These are phyloP conservation scores for Mytilinidion resinicola DNA, from an alignment of 495 filamentous ascomycete species.

Conservation along the genomic window DNA sequence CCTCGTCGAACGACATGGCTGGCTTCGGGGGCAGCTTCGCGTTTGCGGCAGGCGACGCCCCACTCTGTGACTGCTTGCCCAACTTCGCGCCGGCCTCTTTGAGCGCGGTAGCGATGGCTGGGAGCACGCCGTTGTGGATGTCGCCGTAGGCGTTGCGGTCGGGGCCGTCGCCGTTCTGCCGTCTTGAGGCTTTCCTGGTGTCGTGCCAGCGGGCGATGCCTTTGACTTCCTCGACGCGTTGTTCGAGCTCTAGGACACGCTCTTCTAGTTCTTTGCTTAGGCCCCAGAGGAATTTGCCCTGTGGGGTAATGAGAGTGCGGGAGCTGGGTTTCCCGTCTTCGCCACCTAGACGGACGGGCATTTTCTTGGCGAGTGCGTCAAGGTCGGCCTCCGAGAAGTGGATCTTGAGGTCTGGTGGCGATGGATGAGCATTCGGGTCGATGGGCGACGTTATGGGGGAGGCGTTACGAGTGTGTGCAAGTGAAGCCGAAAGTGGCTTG, in stretches of 20 bases:
- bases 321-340: constrained; percentile 28
- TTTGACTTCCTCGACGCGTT: constrained; percentile 38
- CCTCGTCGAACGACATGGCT: constrained; percentile 45
- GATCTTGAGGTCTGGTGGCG: constrained; percentile 26
- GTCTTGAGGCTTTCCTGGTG: background rate
- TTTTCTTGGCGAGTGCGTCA: constrained; percentile 32
- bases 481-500: constrained; percentile 47
- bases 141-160: background rate
- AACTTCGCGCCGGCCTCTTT: constrained; percentile 25
- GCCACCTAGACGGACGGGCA: constrained; percentile 40
- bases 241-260: constrained; percentile 68
- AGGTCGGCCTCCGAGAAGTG: constrained; percentile 30
- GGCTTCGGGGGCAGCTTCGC: constrained; percentile 19
- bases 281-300: constrained; percentile 70
- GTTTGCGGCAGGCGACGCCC: constrained; percentile 40
- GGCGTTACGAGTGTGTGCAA: constrained; percentile 21
- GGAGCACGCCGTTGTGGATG: constrained; percentile 12
- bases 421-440: background rate
- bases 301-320: constrained; percentile 66
- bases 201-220: constrained; percentile 10
- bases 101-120: constrained; percentile 20
- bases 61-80: constrained; percentile 8
- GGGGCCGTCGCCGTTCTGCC: background rate
- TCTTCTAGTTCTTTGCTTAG: constrained; percentile 70
- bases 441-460: background rate